phyloP scores from a whole-genome alignment of 2,329 filamentous ascomycete genomes.

The Aspergillus oerlinghausenensis region DNA sequence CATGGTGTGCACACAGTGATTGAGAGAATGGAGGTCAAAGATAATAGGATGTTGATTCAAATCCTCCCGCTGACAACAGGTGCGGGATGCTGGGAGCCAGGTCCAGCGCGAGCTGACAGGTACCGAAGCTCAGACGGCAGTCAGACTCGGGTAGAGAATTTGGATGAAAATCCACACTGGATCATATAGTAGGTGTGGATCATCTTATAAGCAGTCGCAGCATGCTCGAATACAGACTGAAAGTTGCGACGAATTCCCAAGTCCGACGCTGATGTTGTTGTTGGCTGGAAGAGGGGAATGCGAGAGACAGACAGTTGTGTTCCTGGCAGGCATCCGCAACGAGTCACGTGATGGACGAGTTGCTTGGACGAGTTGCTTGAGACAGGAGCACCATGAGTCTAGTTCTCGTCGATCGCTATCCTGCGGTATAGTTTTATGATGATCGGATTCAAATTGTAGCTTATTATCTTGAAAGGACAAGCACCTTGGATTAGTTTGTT shows the following conservation, averaged over 20 bases:
- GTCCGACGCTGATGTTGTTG: background rate
- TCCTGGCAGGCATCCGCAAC: constrained; percentile 11
- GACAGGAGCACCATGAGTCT: background rate
- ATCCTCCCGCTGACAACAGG: background rate
- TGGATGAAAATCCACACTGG: constrained; percentile 20
- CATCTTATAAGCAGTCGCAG: constrained; percentile 26
- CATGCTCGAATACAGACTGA: constrained; percentile 17
- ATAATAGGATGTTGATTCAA: background rate
- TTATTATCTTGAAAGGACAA: background rate
- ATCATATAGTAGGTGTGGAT: constrained; percentile 14
- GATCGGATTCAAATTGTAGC: background rate
- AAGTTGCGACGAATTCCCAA: constrained; percentile 14
- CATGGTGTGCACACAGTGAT: constrained; percentile 38
- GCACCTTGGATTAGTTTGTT: background rate
- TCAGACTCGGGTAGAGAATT: constrained; percentile 16
- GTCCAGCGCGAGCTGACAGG: constrained; percentile 20
- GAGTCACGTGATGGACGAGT: constrained; percentile 11
- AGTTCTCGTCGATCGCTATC: background rate
- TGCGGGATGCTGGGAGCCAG: constrained; percentile 8
- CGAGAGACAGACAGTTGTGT: constrained; percentile 3
- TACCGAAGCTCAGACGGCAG: constrained; percentile 16
- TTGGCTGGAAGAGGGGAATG: constrained; percentile 1
- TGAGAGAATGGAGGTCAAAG: background rate
- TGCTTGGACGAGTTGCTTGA: background rate
- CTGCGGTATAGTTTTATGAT: background rate